These are phyloP conservation scores for Solanum chilense DNA, from an alignment of 257 asterid species.

Conservation along the genomic window DNA sequence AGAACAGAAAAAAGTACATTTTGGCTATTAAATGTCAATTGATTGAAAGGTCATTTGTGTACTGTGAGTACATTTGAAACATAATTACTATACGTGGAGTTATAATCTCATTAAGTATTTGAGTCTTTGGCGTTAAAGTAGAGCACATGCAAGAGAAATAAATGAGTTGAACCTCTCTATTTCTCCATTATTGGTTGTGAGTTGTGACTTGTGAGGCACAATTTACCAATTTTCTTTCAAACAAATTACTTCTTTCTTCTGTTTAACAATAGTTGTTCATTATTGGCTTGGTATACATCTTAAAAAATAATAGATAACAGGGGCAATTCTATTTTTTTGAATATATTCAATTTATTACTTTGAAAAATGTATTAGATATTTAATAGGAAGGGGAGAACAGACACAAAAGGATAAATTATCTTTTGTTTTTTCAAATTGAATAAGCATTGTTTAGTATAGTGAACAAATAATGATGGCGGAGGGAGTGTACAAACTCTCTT, in stretches of 20 bases:
- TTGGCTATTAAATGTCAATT: neutral
- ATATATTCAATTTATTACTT: no score
- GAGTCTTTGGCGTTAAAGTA: neutral
- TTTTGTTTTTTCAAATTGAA: no score
- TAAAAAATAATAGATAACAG: neutral
- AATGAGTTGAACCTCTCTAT: neutral
- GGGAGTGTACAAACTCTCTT: neutral
- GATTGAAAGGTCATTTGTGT: neutral
- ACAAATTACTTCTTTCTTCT: neutral
- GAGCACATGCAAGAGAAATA: neutral
- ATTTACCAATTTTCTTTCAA: neutral
- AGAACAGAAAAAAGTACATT: neutral
- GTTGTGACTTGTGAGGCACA: neutral
- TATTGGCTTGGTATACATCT: neutral
- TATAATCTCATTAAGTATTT: neutral
- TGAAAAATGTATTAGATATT: no score
- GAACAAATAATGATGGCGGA: neutral
- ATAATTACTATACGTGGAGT: neutral
- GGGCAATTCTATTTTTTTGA: neutral
- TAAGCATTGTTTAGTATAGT: neutral
- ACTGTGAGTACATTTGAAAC: neutral
- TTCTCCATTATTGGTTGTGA: neutral
- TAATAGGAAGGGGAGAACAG: no score
- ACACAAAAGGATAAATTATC: neutral
- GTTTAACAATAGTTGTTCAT: no score